Conservation (phyloP, 2,329 filamentous ascomycete species). For the Xylaria sp. region DNA sequence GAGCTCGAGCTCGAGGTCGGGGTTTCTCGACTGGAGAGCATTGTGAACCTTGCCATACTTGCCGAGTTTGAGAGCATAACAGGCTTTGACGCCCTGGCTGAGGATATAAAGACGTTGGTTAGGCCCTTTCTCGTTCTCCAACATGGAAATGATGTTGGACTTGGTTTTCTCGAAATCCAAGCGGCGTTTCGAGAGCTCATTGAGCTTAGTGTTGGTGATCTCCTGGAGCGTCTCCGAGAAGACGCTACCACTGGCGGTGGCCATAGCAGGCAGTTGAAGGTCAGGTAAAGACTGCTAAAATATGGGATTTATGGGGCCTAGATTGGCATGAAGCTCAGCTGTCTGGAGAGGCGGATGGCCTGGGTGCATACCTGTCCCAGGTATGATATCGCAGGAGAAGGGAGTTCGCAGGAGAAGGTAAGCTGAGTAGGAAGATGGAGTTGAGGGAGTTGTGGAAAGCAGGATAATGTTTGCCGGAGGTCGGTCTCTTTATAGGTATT, state of each 20-base stretch:
- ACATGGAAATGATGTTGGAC: constrained; percentile 33
- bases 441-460: too few relatives aligned
- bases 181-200: constrained; percentile 46
- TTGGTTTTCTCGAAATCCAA: constrained; percentile 42
- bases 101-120: constrained; percentile 39
- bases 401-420: too few relatives aligned
- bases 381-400: too few relatives aligned
- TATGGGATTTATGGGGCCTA: too few relatives aligned
- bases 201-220: constrained; percentile 49
- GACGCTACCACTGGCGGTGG: constrained; percentile 36
- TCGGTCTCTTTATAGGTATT: too few relatives aligned
- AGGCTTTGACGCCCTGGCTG: constrained; percentile 41
- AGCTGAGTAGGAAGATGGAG: too few relatives aligned
- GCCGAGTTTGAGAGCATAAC: constrained; percentile 38
- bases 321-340: too few relatives aligned
- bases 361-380: too few relatives aligned
- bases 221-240: constrained; percentile 47
- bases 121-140: constrained; percentile 31
- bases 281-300: too few relatives aligned
- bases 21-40: constrained; percentile 31
- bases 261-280: constrained; percentile 20
- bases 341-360: too few relatives aligned
- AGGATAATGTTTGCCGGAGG: too few relatives aligned
- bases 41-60: constrained; percentile 29
- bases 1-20: constrained; percentile 37